phyloP scores from a whole-genome alignment of 176 grass and related monocot species.

The Puccinellia tenuiflora region DNA sequence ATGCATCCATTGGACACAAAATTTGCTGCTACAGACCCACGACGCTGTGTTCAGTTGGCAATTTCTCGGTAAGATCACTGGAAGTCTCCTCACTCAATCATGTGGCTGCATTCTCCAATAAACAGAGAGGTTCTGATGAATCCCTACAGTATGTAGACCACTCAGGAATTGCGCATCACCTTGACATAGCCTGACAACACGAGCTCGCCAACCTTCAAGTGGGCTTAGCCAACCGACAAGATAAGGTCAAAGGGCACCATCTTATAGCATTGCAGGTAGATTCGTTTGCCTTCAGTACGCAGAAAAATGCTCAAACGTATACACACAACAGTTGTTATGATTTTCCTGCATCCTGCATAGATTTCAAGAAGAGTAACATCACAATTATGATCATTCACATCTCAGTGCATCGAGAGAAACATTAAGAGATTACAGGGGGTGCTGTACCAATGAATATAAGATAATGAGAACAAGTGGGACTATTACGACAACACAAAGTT shows the following conservation, averaged over 20 bases:
- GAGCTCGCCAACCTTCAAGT: constrained; percentile 30
- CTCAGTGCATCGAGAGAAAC: not conserved
- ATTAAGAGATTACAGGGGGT: not conserved
- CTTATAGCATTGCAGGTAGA: constrained; percentile 1
- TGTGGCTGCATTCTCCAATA: constrained; percentile 30
- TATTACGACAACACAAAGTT: constrained; percentile 36
- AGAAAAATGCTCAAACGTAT: constrained; percentile 21
- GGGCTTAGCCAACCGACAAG: constrained; percentile 63
- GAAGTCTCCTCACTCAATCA: constrained; percentile 33
- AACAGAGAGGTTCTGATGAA: constrained; percentile 39
- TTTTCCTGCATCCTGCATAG: constrained; percentile 1
- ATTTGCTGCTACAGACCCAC: constrained; percentile 9
- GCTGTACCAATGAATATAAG: constrained; percentile 2
- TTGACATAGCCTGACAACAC: constrained; percentile 36
- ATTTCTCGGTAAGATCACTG: constrained; percentile 42
- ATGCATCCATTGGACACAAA: constrained; percentile 40
- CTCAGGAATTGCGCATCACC: constrained; percentile 12
- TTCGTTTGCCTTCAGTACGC: constrained; percentile 8
- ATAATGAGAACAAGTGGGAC: constrained; percentile 40
- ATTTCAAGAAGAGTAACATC: constrained; percentile 8
- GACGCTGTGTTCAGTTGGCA: constrained; percentile 35
- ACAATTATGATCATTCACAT: not conserved
- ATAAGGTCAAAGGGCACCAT: constrained; percentile 76
- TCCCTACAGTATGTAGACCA: constrained; percentile 21
- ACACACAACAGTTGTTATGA: constrained; percentile 7